Base-by-base conservation (phyloP, 2,329 filamentous ascomycete genomes). In the Plectosphaerella plurivora region DNA sequence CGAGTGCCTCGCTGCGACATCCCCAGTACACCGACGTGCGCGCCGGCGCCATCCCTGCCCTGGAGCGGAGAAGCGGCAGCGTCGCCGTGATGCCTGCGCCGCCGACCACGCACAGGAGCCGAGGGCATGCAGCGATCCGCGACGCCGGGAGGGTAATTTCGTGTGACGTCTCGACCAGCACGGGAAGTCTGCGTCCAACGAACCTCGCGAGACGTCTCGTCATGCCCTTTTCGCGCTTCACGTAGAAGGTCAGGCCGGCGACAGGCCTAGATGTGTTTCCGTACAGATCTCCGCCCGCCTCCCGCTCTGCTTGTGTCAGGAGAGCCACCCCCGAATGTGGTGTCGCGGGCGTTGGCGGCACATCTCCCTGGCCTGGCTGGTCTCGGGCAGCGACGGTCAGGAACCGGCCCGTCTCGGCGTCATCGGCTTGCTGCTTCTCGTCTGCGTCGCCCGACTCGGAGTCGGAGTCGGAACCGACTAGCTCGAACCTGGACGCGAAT, bases 1-100 rank as follows among this genome's bases (percentile, higher is more conserved):
- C 51, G 45, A 3, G 50, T 39, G 37, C 55, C 54, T 20, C 47
- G 51, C 22, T 55, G 45, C 28, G 51, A 51, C n/a, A 47, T 46
- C 5, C 49, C 18, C 1, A 55, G 51, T 14, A 58, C 42, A 3
- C 20, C 8, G 15, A 39, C 33, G n/a, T 53, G 25, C 24, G 45
- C 49, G 16, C 51, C 33, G 2, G 28, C 35, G 4, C 50, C 47
- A 46, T 45, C 48, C 9, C 46, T 22, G 35, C 51, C 41, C 6
- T 51, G 22, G 42, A 48, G 35, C 4, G 50, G 45, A 24, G 24
- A 41, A 55, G 51, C 37, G 53, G 28, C 41, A 51, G 1, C 20
- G 53, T 45, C 18, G 20, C 49, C 7, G 48, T 49, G 28, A n/a
- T 46, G 1, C 51, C 51, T 2, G 35, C 16, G 2, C 35, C 10